These are phyloP conservation scores for Trifolium fragiferum DNA, from an alignment of 306 rosid species.

Conservation along the genomic window DNA sequence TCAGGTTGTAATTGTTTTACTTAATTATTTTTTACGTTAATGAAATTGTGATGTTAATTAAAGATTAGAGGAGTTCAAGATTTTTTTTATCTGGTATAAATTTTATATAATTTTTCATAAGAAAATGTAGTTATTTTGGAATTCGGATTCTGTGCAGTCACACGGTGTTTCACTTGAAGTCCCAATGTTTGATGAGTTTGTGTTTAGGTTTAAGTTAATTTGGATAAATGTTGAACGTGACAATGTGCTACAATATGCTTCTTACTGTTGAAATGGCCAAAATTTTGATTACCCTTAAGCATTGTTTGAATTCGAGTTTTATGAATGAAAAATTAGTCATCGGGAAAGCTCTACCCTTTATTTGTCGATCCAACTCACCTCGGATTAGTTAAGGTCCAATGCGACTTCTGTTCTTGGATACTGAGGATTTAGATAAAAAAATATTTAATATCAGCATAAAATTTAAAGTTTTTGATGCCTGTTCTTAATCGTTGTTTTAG, in stretches of 20 bases:
- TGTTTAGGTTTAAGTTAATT: constrained; percentile 8
- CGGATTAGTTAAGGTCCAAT: background rate
- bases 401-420: background rate
- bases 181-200: background rate
- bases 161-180: background rate
- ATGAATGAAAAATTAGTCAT: background rate
- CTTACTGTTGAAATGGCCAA: background rate
- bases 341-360: background rate
- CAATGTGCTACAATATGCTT: background rate
- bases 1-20: background rate
- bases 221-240: constrained; percentile 4
- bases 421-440: background rate
- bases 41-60: background rate
- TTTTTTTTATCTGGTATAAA: background rate
- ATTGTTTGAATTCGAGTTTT: no score
- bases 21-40: background rate
- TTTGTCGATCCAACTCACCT: background rate
- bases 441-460: background rate
- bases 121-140: constrained; percentile 1
- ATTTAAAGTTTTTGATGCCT: constrained; percentile 15
- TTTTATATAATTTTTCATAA: no score
- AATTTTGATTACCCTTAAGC: background rate
- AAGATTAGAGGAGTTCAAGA: no score
- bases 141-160: no score
- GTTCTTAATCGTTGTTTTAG: constrained; percentile 23